These are phyloP conservation scores for Cystobasidium sp. DNA, from an alignment of 1,284 basidiomycete genomes.

Conservation along the genomic window DNA sequence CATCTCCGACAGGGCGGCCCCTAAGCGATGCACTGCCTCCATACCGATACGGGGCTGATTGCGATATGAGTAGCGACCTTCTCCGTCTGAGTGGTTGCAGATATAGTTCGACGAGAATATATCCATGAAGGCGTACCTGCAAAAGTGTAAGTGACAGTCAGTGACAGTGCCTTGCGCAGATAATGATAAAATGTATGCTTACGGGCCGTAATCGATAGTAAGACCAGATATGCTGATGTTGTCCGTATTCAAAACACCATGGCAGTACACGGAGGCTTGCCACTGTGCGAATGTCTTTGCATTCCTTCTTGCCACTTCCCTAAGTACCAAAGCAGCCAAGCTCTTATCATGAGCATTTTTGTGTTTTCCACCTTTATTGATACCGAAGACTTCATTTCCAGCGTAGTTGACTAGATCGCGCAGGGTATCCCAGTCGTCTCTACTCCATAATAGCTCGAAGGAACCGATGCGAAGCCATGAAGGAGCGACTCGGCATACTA, in stretches of 20 bases:
- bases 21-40: constrained; percentile 76
- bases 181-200: background rate
- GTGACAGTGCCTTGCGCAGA: background rate
- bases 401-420: constrained; percentile 61
- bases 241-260: constrained; percentile 91
- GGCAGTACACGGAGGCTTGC: constrained; percentile 65
- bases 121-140: constrained; percentile 90
- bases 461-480: constrained; percentile 87
- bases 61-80: constrained; percentile 70
- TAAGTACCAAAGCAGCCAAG: constrained; percentile 64
- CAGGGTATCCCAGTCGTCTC: constrained; percentile 75
- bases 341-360: constrained; percentile 44
- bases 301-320: constrained; percentile 79
- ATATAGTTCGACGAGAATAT: constrained; percentile 75
- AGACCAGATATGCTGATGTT: constrained; percentile 63
- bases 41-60: constrained; percentile 62
- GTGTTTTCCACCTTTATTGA: constrained; percentile 5
- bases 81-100: constrained; percentile 89
- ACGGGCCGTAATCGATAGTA: constrained; percentile 79
- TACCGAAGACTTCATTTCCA: constrained; percentile 70
- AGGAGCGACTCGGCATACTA: constrained; percentile 82
- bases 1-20: constrained; percentile 74
- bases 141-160: background rate
- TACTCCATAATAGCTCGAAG: constrained; percentile 58
- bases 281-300: constrained; percentile 89